Base-by-base conservation (phyloP, 495 filamentous ascomycete species). In the Xanthoparmelia taractica region DNA sequence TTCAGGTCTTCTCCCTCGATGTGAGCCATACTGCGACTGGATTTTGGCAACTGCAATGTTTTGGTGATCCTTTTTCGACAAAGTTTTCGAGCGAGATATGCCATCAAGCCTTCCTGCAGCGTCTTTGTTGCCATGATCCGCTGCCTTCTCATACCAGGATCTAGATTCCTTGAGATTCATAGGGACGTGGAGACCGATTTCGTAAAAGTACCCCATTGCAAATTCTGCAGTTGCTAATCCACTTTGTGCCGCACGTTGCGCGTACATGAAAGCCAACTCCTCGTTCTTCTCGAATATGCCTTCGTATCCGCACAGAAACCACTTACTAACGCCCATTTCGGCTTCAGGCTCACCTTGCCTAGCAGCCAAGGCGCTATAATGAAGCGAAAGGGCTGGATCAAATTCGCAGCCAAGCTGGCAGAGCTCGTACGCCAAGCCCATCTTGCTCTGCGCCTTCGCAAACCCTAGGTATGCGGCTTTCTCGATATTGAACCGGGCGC, bases 401-500 rank as follows among this genome's bases (percentile, higher is more conserved):
- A 98, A 98, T 67, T 97, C 93, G 72, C 94, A 97, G 29, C 90
- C 89, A 12, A 98, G 80, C 69, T 91, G 87, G 71, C 92, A 93
- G 18, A 98, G 78, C 75, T 98, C 94, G 77, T 96, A 97, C 11
- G 93, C 92, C 63, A 90, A 86, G 36, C 91, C 94, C 89, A 97
- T 97, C 78, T 97, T 98, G 27, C 95, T 80, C 75, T 98, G 94
- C 4, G 95, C 95, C 74, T 97, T 97, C 57, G 93, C 87, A 74
- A 98, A 97, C 58, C 94, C 91, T 58, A 97, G 85, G 71, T 94
- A 97, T 11, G 94, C 94, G 25, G 94, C 91, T 76, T 96, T 96
- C 75, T 98, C 95, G 60, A 98, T 92, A 72, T 96, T 93, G 70
- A 88, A 80, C 58, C 88, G 82, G 31, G 95, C 87, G n/a, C 80